Evolutionary conservation across 2,329 filamentous ascomycete species (phyloP), one percentile per base, ranked within the genome.

Genomic region (Fusarium udum): DNA sequence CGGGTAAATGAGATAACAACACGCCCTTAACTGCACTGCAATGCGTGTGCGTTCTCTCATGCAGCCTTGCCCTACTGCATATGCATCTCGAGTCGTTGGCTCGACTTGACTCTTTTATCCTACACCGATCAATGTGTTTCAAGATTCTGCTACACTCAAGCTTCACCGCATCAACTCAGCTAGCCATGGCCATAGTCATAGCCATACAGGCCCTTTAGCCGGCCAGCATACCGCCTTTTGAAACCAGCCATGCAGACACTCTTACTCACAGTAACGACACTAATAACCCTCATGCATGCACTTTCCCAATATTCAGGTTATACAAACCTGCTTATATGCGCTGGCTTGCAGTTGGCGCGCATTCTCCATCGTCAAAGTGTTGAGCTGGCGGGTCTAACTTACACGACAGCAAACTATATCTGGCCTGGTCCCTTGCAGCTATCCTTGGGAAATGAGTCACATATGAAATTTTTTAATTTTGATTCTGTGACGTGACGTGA

Each of bases 181-280:
- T 51, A 28, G 45, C 58, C 45, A 22, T 48, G 20, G 18, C 18
- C 8, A 28, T 39, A 32, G 37, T 48, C 20, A 14, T 46, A 28
- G 45, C 58, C 59, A 43, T 59, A 62, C 69, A 73, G 15, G 22
- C 16, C 34, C 42, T 67, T 52, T 69, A 52, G 36, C 37, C 49
- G 26, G 45, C n/a, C 22, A 63, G 49, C 52, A 74, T 74, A 74
- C 72, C 72, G 72, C 72, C 72, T 72, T 74, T 74, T 74, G 67
- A 72, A 74, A 73, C 71, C 55, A 40, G 46, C 63, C 49, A 53
- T 56, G 56, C 56, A 59, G 56, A 59, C 24, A 28, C 16, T 53
- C 34, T 69, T 69, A 37, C 65, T 72, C 55, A 49, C 68, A 68
- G 52, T 52, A 42, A 67, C 32, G 37, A 45, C n/a, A 40, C 31